Evolutionary conservation across 768 basidiomycete species (phyloP), one percentile per base, ranked within the genome.

Genomic region (Tephrocybe rancida): DNA sequence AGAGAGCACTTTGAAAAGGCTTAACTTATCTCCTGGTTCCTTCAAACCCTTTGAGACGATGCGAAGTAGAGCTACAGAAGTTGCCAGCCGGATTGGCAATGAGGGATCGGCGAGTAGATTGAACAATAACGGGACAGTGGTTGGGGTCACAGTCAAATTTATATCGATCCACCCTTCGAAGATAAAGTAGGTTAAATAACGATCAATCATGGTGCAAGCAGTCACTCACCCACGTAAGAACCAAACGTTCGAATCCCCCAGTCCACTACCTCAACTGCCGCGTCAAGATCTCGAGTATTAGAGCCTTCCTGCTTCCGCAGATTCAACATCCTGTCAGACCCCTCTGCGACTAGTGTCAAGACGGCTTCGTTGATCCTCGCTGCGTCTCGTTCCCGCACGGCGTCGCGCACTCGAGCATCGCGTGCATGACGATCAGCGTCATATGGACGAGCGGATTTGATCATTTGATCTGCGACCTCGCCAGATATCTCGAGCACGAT

Each of bases 21-120:
- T 89, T 8, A 99, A 71, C 69, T 97, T 97, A 67, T 96, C 95
- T 32, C 78, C 78, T 0, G 92, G 84, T 63, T 95, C 94, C 64
- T 98, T 95, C 39, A 98, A 79, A 16, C 97, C 97, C 70, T 98
- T 98, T 22, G 84, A 74, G n/a, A 96, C 80, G 47, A 98, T 91
- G 21, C 89, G 86, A 10, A 85, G 79, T 44, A 98, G 72, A 2
- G 94, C 82, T n/a, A 79, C 81, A 18, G 87, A 88, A 2, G 95
- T 86, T 1, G 94, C 88, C 26, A 95, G 73, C 26, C 94, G 90
- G 61, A 98, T 86, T 2, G 88, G 80, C 25, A 93, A 69, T 10
- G 87, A 86, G 0, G 82, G 72, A 64, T 95, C 89, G 14, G 87
- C 87, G 34, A 98, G 81, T 35, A 97, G 78, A 32, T 79, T 83